Evolutionary conservation across 192 early-diverging fungal genomes (phyloP).

Genomic region (Coemansia sp.): DNA sequence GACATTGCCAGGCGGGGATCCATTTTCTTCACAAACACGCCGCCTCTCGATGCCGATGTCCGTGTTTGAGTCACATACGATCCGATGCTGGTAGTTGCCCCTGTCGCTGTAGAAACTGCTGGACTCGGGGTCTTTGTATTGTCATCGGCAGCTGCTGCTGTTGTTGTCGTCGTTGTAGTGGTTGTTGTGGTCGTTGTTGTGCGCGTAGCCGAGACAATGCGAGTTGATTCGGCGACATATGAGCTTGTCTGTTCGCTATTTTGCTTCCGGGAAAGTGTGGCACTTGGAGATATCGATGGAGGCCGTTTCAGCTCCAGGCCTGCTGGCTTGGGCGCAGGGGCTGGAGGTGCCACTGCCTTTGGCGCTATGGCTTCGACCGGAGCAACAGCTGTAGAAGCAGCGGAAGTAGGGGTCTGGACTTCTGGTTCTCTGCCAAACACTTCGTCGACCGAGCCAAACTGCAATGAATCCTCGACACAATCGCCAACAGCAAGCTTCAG

Average conservation of each 20-base stretch:
- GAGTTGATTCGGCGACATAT: background rate
- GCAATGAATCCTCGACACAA: conserved; percentile 31
- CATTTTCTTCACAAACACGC: conserved; percentile 44
- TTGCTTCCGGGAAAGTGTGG: background rate
- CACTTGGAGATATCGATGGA: background rate
- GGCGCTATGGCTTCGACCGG: background rate
- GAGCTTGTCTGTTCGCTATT: background rate
- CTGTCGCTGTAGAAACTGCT: background rate
- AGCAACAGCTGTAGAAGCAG: background rate
- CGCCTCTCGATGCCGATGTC: conserved; percentile 13
- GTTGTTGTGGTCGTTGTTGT: conserved; percentile 3
- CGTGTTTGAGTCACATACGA: background rate
- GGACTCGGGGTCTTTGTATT: background rate
- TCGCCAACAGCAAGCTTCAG: conserved; percentile 51
- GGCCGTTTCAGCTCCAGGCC: conserved; percentile 7
- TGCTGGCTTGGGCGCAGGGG: conserved; percentile 35
- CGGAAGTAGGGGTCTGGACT: background rate
- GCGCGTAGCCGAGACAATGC: background rate
- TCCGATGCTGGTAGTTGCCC: background rate
- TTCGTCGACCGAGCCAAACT: conserved; percentile 48
- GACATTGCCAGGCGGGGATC: conserved; percentile 55
- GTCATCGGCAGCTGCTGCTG: conserved; percentile 1
- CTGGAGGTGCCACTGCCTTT: conserved; percentile 6
- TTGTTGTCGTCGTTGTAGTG: conserved; percentile 6
- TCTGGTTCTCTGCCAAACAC: conserved; percentile 18